Evolutionary conservation across 345 rosid genomes (phyloP).

Genomic region (Rhodomyrtus tomentosa): DNA sequence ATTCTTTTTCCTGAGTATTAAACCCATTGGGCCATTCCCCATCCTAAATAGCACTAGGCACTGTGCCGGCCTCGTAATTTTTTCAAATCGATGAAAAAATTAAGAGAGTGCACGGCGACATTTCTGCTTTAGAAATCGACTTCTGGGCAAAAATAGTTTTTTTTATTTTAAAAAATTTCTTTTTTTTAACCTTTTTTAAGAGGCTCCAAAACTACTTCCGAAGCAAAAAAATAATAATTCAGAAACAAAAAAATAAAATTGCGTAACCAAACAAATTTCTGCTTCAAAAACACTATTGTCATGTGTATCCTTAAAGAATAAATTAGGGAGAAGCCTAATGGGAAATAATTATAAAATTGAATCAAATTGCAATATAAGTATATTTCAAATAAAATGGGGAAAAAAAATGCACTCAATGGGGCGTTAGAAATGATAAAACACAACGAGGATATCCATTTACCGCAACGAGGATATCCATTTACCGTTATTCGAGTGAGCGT

Average conservation of each 20-base stretch:
- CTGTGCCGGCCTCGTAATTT: background rate
- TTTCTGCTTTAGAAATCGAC: too few relatives aligned
- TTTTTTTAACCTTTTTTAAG: too few relatives aligned
- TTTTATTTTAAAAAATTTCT: too few relatives aligned
- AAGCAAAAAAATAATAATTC: too few relatives aligned
- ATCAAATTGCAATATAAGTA: background rate
- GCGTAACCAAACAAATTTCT: too few relatives aligned
- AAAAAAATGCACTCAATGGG: too few relatives aligned
- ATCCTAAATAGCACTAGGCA: background rate
- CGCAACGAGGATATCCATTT: background rate
- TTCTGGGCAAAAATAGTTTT: too few relatives aligned
- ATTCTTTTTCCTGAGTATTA: background rate
- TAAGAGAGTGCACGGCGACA: too few relatives aligned
- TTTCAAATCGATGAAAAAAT: background rate
- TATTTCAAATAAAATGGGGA: background rate
- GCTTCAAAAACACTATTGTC: too few relatives aligned
- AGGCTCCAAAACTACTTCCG: too few relatives aligned
- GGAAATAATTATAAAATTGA: background rate
- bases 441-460: background rate
- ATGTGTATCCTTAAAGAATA: background rate
- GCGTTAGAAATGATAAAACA: background rate
- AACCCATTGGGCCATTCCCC: background rate
- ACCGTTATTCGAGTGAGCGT: background rate
- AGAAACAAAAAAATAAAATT: too few relatives aligned
- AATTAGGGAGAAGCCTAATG: background rate